Conservation (phyloP, 2,329 filamentous ascomycete genomes). For the Dactylonectria estremocensis region DNA sequence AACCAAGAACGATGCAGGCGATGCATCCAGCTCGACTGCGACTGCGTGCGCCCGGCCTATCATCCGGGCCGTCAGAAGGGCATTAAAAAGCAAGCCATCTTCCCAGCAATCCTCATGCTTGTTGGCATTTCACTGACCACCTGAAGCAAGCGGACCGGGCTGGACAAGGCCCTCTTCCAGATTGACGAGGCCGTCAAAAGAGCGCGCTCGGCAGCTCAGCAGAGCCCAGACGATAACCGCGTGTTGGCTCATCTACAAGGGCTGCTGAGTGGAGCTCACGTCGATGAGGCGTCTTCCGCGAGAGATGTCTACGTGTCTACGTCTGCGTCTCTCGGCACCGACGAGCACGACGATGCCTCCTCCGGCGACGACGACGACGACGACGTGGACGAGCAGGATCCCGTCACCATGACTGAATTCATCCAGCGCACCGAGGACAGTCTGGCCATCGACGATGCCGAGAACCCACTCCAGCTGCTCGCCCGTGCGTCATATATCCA, state of each 20-base stretch:
- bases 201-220: constrained; percentile 61
- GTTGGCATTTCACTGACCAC: constrained; percentile 18
- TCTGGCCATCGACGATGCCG: constrained; percentile 78
- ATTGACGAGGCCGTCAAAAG: constrained; percentile 79
- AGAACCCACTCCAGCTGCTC: constrained; percentile 81
- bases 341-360: constrained; percentile 50
- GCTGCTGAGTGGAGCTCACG: constrained; percentile 54
- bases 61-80: constrained; percentile 82
- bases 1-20: constrained; percentile 71
- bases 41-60: constrained; percentile 81
- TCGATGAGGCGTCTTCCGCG: constrained; percentile 37
- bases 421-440: constrained; percentile 61
- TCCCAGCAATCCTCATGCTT: neutral
- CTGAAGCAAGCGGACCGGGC: constrained; percentile 78
- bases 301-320: constrained; percentile 32
- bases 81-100: constrained; percentile 76
- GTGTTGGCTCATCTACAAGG: constrained; percentile 61
- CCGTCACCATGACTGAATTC: constrained; percentile 46
- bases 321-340: constrained; percentile 26
- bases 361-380: constrained; percentile 53
- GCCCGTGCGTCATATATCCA: constrained; percentile 80
- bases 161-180: constrained; percentile 82
- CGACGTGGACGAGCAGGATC: constrained; percentile 48
- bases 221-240: constrained; percentile 61
- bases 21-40: constrained; percentile 69